Evolutionary conservation across 331 rosid species (phyloP), one percentile per base, ranked within the genome.

Genomic region (Pyracantha coccinea): DNA sequence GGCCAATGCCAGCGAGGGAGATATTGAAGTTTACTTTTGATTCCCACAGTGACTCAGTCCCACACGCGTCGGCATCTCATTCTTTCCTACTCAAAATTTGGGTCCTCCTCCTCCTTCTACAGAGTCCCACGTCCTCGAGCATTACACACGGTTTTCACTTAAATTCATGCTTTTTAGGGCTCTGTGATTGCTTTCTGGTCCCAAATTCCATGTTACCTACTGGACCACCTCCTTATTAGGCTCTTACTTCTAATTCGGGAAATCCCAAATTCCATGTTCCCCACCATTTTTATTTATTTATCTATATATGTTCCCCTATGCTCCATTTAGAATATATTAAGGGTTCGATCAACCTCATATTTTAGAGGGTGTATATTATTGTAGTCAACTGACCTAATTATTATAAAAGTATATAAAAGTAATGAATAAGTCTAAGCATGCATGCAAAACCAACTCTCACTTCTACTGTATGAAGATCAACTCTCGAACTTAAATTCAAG

Each of bases 1-100:
- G 17, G 19, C 27, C 69, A 47, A 61, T 75, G 73, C 76, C 79
- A 80, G 69, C 76, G 47, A 79, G 69, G 7, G 62, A 58, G 55
- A 16, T 57, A 73, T 12, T 64, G 2, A 64, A 4, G 32, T n/a
- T 20, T 6, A 9, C 8, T 58, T 11, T 79, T 85, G 80, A 81
- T 81, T 76, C 74, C 63, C 50, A 31, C 54, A 54, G 53, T 57
- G 67, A 29, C 66, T 45, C 28, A 8, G 15, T 24, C 55, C 13
- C 13, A 23, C 55, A 55, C 71, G 76, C 70, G 83, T 66, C 74
- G 68, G 17, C 65, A 63, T 60, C 71, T 16, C 64, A 53, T 69
- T 73, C 28, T 63, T 20, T 29, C 44, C 17, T 32, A 33, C 23
- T 72, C 76, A 72, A 57, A 35, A 35, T 58, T 10, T 33, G 45